These are phyloP conservation scores for Poa annua DNA, from an alignment of 176 grass and related monocot genomes.

Conservation along the genomic window DNA sequence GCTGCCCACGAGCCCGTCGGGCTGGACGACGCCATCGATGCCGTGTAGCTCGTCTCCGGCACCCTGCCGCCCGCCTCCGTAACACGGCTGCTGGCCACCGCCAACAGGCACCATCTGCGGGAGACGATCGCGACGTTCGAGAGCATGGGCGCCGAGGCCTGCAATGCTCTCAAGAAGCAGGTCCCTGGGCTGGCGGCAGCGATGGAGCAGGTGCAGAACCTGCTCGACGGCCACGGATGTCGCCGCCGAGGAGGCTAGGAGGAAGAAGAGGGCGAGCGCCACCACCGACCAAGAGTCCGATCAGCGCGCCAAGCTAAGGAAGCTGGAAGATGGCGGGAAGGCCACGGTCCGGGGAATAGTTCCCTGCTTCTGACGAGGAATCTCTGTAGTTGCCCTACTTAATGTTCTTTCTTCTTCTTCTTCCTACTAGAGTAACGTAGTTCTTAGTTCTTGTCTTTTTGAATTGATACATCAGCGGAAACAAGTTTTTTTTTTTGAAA, in stretches of 20 bases:
- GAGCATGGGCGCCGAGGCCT: not conserved
- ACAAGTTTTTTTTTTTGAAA: too few species aligned
- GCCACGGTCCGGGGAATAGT: not conserved
- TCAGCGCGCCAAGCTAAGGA: not conserved
- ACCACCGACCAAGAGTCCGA: not conserved
- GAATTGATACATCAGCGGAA: too few species aligned
- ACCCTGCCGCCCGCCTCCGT: not conserved
- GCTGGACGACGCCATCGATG: slow-evolving; percentile 42
- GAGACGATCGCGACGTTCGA: not conserved
- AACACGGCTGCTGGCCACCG: slow-evolving; percentile 22
- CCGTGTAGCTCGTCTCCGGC: slow-evolving; percentile 33
- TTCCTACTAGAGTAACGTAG: too few species aligned
- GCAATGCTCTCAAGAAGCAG: not conserved
- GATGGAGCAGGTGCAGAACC: slow-evolving; percentile 30
- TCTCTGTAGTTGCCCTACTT: not conserved
- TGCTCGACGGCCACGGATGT: slow-evolving; percentile 28
- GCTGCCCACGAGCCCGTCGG: slow-evolving; percentile 22
- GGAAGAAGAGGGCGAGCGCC: slow-evolving; percentile 27
- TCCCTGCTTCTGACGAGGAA: not conserved
- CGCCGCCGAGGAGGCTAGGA: not conserved
- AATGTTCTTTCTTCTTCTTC: not conserved
- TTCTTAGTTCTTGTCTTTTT: too few species aligned
- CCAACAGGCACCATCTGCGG: slow-evolving; percentile 14
- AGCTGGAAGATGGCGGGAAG: not conserved
- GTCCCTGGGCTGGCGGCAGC: slow-evolving; percentile 18